A percentile compares a stretch with the other conserved stretches of the same genome.
Conservation (phyloP, 768 basidiomycete genomes). For the Lyophyllum semitale region DNA sequence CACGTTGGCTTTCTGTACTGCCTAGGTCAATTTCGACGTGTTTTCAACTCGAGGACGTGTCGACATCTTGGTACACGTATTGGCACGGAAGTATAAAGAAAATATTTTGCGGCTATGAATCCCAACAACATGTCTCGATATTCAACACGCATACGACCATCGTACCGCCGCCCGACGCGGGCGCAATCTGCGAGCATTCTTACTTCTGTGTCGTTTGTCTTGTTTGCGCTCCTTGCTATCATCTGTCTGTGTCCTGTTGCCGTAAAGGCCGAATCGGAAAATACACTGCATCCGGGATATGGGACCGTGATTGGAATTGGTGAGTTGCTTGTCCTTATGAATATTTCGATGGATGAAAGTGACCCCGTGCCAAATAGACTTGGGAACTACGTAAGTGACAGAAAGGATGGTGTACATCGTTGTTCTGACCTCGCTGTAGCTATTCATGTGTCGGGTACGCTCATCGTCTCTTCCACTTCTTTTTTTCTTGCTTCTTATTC, state of each 20-base stretch:
- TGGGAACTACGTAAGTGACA: conserved; percentile 69
- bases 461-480: not conserved
- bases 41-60: conserved; percentile 2
- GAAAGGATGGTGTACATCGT: not conserved
- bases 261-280: conserved; percentile 47
- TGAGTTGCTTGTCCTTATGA: conserved; percentile 30
- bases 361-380: conserved; percentile 42
- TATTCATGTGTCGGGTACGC: conserved; percentile 67
- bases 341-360: conserved; percentile 5
- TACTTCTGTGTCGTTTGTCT: conserved; percentile 48
- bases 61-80: not conserved
- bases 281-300: conserved; percentile 43
- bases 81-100: not conserved
- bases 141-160: conserved; percentile 11
- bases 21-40: not conserved
- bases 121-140: conserved; percentile 11
- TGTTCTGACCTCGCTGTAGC: conserved; percentile 30
- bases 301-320: conserved; percentile 86
- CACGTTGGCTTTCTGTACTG: not conserved
- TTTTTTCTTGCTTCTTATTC: not conserved
- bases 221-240: conserved; percentile 59
- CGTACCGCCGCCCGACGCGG: conserved; percentile 9
- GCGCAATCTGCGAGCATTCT: conserved; percentile 13
- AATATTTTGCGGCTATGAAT: too few species aligned
- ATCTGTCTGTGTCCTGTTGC: conserved; percentile 68